Evolutionary conservation across 805 yeast genomes (phyloP).

Genomic region (Suhomyces vadensis): DNA sequence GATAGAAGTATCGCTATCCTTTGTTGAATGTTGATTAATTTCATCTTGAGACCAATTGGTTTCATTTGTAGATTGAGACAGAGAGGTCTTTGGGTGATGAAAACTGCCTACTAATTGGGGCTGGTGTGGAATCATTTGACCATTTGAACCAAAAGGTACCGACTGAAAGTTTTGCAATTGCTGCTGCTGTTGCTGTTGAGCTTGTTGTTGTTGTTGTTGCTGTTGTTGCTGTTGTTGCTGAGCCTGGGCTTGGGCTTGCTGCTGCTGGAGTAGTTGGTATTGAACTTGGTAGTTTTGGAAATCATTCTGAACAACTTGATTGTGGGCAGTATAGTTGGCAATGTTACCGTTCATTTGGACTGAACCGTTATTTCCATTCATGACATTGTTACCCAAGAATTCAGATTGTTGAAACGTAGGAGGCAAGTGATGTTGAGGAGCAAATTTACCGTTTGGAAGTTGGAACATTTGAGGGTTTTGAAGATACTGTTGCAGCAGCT

Average conservation of each 20-base stretch:
- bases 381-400: slow-evolving; percentile 14
- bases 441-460: slow-evolving; percentile 6
- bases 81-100: slow-evolving; percentile 16
- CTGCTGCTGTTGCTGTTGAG: slow-evolving; percentile 13
- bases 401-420: slow-evolving; percentile 26
- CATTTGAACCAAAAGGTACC: slow-evolving; percentile 1
- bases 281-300: slow-evolving; percentile 22
- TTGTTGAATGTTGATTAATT: slow-evolving; percentile 17
- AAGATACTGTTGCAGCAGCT: slow-evolving; percentile 65
- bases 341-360: slow-evolving; percentile 3
- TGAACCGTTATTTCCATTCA: slow-evolving; percentile 1
- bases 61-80: slow-evolving; percentile 44
- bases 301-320: slow-evolving; percentile 22
- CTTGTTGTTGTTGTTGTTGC: slow-evolving; percentile 15
- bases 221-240: slow-evolving; percentile 23
- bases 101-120: slow-evolving; percentile 20
- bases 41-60: slow-evolving; percentile 48
- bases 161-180: slow-evolving; percentile 7
- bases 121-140: slow-evolving; percentile 12
- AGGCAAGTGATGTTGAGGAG: slow-evolving; percentile 25
- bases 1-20: slow-evolving; percentile 44
- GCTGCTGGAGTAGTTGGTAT: slow-evolving; percentile 29
- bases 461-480: slow-evolving; percentile 37
- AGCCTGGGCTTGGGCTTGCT: too few relatives aligned
- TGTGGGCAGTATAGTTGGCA: slow-evolving; percentile 14